These are phyloP conservation scores for Hyaloscypha finlandica DNA, from an alignment of 495 filamentous ascomycete genomes.

Conservation along the genomic window DNA sequence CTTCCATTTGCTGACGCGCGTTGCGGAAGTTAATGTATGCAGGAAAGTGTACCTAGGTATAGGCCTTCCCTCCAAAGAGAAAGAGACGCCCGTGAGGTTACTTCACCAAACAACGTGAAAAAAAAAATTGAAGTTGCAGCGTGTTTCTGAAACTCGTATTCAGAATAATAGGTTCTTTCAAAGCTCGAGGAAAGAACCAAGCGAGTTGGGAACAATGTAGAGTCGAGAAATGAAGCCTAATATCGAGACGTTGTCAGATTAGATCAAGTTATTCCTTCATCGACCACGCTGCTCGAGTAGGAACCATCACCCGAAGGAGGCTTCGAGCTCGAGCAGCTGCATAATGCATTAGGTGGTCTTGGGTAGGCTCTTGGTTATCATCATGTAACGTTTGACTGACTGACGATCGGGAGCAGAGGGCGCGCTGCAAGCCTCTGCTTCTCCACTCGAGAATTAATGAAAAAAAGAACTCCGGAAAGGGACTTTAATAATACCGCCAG, in stretches of 20 bases:
- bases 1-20: no score
- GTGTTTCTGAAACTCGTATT: no score
- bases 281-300: slow-evolving; percentile 24
- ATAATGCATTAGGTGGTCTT: slow-evolving; percentile 21
- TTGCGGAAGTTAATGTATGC: no score
- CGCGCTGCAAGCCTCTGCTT: neutral
- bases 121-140: no score
- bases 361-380: slow-evolving; percentile 33
- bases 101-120: no score
- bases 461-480: neutral
- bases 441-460: neutral
- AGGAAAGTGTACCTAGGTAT: no score
- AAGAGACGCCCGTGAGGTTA: no score
- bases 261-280: slow-evolving; percentile 35
- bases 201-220: neutral
- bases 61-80: no score
- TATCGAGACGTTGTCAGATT: slow-evolving; percentile 28
- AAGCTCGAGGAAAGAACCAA: no score
- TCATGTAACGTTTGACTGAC: slow-evolving; percentile 18
- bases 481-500: no score
- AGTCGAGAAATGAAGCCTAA: neutral
- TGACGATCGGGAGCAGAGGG: neutral
- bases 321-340: slow-evolving; percentile 28
- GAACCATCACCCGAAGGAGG: slow-evolving; percentile 29
- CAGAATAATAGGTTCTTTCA: no score